Evolutionary conservation across 495 filamentous ascomycete genomes (phyloP).

Genomic region (Hypoxylon rickii): DNA sequence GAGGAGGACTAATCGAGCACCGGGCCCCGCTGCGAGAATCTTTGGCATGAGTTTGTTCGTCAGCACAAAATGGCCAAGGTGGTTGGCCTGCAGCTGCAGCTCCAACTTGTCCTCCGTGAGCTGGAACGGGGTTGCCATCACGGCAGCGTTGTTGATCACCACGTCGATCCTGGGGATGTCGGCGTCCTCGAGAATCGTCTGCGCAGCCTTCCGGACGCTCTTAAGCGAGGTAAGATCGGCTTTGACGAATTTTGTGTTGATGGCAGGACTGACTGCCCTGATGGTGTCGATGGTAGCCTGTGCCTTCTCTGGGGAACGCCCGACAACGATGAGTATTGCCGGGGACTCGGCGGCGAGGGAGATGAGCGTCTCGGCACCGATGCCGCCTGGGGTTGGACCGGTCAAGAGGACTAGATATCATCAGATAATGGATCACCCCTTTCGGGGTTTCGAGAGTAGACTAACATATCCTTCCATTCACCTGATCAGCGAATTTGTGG

Average conservation of each 20-base stretch:
- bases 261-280: constrained; percentile 41
- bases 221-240: constrained; percentile 51
- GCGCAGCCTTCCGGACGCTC: constrained; percentile 57
- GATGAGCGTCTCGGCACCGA: constrained; percentile 53
- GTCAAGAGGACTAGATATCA: constrained; percentile 49
- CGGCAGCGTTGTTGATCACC: constrained; percentile 71
- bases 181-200: constrained; percentile 46
- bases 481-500: constrained; percentile 42
- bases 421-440: background rate
- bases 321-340: constrained; percentile 49
- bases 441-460: background rate
- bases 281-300: constrained; percentile 48
- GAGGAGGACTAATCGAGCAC: constrained; percentile 43
- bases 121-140: constrained; percentile 58
- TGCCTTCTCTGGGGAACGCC: constrained; percentile 44
- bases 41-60: constrained; percentile 58
- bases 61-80: constrained; percentile 64
- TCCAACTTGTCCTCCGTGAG: constrained; percentile 54
- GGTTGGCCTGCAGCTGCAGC: constrained; percentile 62
- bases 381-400: constrained; percentile 50
- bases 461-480: constrained; percentile 46
- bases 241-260: constrained; percentile 49
- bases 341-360: constrained; percentile 50
- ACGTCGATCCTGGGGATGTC: constrained; percentile 63
- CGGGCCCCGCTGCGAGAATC: constrained; percentile 40